Evolutionary conservation across 2,329 filamentous ascomycete species (phyloP), one percentile per base, ranked within the genome.

Genomic region (Escovopsis sp.): DNA sequence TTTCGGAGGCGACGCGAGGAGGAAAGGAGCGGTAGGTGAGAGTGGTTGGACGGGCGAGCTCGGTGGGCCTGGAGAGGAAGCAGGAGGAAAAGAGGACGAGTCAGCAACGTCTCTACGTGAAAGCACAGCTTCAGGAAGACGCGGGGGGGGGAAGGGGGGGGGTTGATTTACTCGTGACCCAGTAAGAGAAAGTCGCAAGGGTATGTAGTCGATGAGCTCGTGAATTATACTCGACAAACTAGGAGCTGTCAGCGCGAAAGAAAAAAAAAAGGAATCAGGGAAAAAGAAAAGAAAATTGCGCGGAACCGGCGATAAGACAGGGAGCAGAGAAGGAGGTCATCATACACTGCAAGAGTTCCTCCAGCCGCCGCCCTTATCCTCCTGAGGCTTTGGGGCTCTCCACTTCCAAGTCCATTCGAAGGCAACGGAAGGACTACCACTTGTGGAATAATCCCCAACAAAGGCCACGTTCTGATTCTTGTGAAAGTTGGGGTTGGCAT

Each of bases 371-470:
- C 84, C 84, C 53, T 76, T 77, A 57, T 95, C 88, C 56, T 95
- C 88, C 13, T 67, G 64, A 12, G 66, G 55, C 67, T 86, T 94
- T 32, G 91, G 91, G 8, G 91, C 85, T 57, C 83, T 86, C 87
- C 89, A 98, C 67, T 82, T 91, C 91, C 91, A 98, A 7, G 81
- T 80, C 87, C 89, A 98, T 49, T 89, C 82, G 57, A 95, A 95
- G 30, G 86, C 79, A 27, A 94, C 81, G 2, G 85, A 89, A 7
- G 81, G 68, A 53, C 70, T 84, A n/a, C 89, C 88, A 29, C 73
- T 78, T 0, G 91, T 98, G 3, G 76, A 73, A 57, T 83, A 95
- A 58, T 94, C 87, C 3, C 91, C 91, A n/a, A 98, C 80, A 36
- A 96, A 71, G 54, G 93, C 83, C 33, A 98, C 91, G 57, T 96